Conservation (phyloP, 2,329 filamentous ascomycete genomes). For the Nemania sp. region DNA sequence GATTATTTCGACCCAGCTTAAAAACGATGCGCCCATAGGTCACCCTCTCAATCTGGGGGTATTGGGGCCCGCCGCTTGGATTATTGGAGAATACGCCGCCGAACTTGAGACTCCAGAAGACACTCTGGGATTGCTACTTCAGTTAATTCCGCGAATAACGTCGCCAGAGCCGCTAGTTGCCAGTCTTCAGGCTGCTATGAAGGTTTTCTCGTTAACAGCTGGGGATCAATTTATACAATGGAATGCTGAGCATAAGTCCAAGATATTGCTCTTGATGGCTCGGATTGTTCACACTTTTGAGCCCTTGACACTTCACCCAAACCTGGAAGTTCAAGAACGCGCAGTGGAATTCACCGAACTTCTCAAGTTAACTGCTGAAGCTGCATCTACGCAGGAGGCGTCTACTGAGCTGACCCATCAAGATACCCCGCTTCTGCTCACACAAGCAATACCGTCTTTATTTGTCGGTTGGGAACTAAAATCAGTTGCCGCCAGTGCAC, state of each 20-base stretch:
- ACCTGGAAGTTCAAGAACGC: slow-evolving; percentile 91
- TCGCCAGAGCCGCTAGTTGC: slow-evolving; percentile 72
- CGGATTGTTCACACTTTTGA: slow-evolving; percentile 84
- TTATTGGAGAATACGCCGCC: slow-evolving; percentile 85
- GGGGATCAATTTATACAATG: slow-evolving; percentile 68
- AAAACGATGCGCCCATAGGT: slow-evolving; percentile 55
- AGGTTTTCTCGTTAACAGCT: slow-evolving; percentile 77
- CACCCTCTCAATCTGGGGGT: slow-evolving; percentile 66
- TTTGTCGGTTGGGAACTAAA: slow-evolving; percentile 89
- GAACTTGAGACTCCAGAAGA: slow-evolving; percentile 72
- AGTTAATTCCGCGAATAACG: slow-evolving; percentile 62
- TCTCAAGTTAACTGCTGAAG: slow-evolving; percentile 84
- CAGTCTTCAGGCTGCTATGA: slow-evolving; percentile 82
- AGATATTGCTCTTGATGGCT: slow-evolving; percentile 76
- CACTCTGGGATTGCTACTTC: slow-evolving; percentile 74
- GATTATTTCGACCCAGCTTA: slow-evolving; percentile 67
- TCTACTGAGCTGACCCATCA: slow-evolving; percentile 57
- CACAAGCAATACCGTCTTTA: slow-evolving; percentile 85
- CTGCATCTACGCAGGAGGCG: slow-evolving; percentile 68
- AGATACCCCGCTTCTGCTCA: slow-evolving; percentile 81
- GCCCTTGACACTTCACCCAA: slow-evolving; percentile 77
- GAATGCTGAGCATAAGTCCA: slow-evolving; percentile 74
- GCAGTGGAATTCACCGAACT: slow-evolving; percentile 92
- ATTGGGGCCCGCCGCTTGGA: slow-evolving; percentile 78
- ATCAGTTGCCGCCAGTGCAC: slow-evolving; percentile 81